A percentile compares a stretch with the other conserved stretches of the same genome.
phyloP scores from a whole-genome alignment of 2,329 filamentous ascomycete species.

The Diplodia intermedia region DNA sequence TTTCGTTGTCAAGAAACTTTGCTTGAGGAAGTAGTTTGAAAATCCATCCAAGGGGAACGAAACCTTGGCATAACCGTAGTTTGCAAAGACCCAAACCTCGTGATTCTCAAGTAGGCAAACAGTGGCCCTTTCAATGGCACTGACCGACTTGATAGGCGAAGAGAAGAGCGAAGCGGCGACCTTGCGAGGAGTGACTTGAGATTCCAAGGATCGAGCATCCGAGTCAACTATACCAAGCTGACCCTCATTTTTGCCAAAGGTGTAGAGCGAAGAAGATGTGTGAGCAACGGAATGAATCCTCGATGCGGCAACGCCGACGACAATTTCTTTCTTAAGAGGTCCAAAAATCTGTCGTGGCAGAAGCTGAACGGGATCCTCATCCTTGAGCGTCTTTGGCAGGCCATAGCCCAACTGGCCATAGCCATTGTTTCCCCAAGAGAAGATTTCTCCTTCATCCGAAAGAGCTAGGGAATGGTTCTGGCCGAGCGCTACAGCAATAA shows the following conservation, averaged over 20 bases:
- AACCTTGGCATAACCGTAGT: slow-evolving; percentile 93
- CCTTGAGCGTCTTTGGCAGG: slow-evolving; percentile 70
- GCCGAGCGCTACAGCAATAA: slow-evolving; percentile 81
- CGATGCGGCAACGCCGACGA: slow-evolving; percentile 86
- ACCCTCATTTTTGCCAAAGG: slow-evolving; percentile 93
- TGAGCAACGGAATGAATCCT: slow-evolving; percentile 90
- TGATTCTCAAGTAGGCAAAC: slow-evolving; percentile 83
- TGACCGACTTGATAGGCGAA: slow-evolving; percentile 75
- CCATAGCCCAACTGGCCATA: slow-evolving; percentile 86
- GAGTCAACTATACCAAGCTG: slow-evolving; percentile 95
- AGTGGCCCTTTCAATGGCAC: slow-evolving; percentile 89
- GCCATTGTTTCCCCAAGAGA: slow-evolving; percentile 91
- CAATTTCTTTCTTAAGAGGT: slow-evolving; percentile 81
- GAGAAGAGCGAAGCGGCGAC: slow-evolving; percentile 85
- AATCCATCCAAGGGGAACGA: slow-evolving; percentile 80
- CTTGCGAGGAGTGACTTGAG: slow-evolving; percentile 81
- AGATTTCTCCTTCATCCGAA: slow-evolving; percentile 85
- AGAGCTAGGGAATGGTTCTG: slow-evolving; percentile 91
- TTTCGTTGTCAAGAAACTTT: slow-evolving; percentile 69
- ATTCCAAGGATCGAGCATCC: slow-evolving; percentile 86
- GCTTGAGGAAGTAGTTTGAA: slow-evolving; percentile 71
- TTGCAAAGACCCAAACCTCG: slow-evolving; percentile 92
- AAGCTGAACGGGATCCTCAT: slow-evolving; percentile 83
- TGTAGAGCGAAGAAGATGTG: slow-evolving; percentile 81
- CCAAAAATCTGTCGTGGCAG: slow-evolving; percentile 90